These are phyloP conservation scores for Ustilago trichophora DNA, from an alignment of 1,284 basidiomycete genomes.

Conservation along the genomic window DNA sequence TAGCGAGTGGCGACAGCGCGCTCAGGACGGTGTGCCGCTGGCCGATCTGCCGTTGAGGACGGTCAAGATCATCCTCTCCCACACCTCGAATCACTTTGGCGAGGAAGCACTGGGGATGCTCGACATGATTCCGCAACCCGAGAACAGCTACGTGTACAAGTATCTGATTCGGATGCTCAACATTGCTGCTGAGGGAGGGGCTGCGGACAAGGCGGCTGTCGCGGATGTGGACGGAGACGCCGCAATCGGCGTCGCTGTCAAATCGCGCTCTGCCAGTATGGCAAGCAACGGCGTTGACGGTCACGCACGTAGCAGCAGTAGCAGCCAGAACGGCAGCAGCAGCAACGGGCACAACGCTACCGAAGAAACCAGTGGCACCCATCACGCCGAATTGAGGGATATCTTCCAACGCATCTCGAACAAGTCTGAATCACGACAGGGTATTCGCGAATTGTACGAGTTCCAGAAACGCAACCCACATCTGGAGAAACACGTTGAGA, in stretches of 20 bases:
- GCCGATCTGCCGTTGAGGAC: conserved; percentile 97
- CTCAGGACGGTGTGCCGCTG: conserved; percentile 87
- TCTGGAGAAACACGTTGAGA: conserved; percentile 79
- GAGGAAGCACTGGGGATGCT: conserved; percentile 58
- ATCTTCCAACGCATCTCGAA: conserved; percentile 87
- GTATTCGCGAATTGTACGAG: conserved; percentile 93
- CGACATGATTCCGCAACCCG: conserved; percentile 58
- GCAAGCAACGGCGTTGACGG: conserved; percentile 29
- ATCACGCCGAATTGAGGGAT: conserved; percentile 77
- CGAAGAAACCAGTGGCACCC: conserved; percentile 71
- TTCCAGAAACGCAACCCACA: conserved; percentile 92
- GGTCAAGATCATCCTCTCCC: conserved; percentile 76
- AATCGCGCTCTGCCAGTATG: conserved; percentile 11
- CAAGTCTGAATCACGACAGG: conserved; percentile 83
- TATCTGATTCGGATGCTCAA: conserved; percentile 61
- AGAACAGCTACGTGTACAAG: conserved; percentile 61
- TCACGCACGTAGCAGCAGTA: conserved; percentile 72
- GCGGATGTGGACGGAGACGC: conserved; percentile 73
- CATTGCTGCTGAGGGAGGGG: conserved; percentile 29
- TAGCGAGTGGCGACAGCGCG: conserved; percentile 91
- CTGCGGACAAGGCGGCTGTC: conserved; percentile 24
- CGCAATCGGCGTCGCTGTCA: conserved; percentile 68
- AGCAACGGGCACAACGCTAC: conserved; percentile 66
- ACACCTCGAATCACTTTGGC: conserved; percentile 51
- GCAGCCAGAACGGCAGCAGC: conserved; percentile 67